Evolutionary conservation across 805 yeast species (phyloP).

Genomic region (Starmerella powellii): DNA sequence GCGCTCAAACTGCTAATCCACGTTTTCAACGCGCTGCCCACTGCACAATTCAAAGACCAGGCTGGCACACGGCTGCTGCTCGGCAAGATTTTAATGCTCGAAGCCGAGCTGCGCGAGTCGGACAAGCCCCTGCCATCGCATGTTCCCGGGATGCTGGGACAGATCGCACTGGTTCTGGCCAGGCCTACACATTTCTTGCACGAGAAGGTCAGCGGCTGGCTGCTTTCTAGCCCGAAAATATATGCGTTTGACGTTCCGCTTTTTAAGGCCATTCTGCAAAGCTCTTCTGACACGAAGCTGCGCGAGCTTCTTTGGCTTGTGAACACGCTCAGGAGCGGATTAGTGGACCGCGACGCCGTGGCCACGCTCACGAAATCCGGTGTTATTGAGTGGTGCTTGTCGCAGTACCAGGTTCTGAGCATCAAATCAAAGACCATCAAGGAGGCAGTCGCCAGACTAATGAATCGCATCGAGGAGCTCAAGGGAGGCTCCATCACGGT

Average conservation of each 20-base stretch:
- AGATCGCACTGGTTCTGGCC: conserved; percentile 43
- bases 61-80: conserved; percentile 18
- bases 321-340: conserved; percentile 37
- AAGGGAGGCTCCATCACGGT: conserved; percentile 15
- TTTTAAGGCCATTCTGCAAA: conserved; percentile 18
- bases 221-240: conserved; percentile 43
- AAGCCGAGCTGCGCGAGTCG: not conserved
- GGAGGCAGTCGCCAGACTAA: conserved; percentile 9
- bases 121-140: conserved; percentile 24
- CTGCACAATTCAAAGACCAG: conserved; percentile 18
- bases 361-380: conserved; percentile 40
- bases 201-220: conserved; percentile 57
- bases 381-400: conserved; percentile 56
- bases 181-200: conserved; percentile 66
- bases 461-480: conserved; percentile 17
- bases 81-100: conserved; percentile 15
- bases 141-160: conserved; percentile 44
- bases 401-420: conserved; percentile 23
- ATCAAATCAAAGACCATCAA: conserved; percentile 10
- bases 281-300: conserved; percentile 32
- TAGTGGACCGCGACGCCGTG: conserved; percentile 41
- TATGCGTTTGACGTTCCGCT: conserved; percentile 37
- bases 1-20: conserved; percentile 8
- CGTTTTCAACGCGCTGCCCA: conserved; percentile 9
- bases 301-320: conserved; percentile 59